Base-by-base conservation (phyloP, 148 eudicot genomes). In the Dysphania ambrosioides region DNA sequence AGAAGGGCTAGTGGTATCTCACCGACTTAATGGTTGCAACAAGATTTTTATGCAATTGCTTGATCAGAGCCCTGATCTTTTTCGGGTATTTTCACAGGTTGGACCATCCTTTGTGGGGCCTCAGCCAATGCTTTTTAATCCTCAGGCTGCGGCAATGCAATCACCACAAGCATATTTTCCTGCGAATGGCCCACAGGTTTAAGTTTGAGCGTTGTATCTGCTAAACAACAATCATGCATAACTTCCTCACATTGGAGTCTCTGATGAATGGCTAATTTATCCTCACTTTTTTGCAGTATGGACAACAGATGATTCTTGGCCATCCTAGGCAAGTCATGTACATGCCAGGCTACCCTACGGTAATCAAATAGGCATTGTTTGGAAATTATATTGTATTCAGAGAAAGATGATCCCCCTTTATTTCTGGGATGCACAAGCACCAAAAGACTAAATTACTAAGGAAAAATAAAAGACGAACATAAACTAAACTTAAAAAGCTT, bases 231-330 rank as follows among this genome's bases (percentile, higher is more conserved):
- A 47, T 9, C 13, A 13, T 64, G 35, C 15, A 19, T 19, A 71
- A 21, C 38, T 76, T 44, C 30, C 41, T 26, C 5, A 6, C 2
- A 3, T 53, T 32, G 1, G 26, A 19, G 7, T 23, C 30, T 61
- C 66, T 60, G 5, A 31, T 38, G 31, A 55, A 72, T 18, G 34
- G 51, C 72, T 80, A 47, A 76, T 55, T 67, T 24, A 2, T 69
- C 4, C 27, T 64, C 4, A 31, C 42, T 26, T 47, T n/a, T 68
- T 59, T 75, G 81, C 93, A 90, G 94, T 92, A 86, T 79, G 92
- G 97, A 76, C 99, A 92, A 86, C 99, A 85, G 82, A 91, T 93
- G 98, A 80, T 95, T 74, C 73, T 92, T 62, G 92, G 97, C 73
- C 98, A 92, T 70, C 98, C 92, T 41, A 87, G 92, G 73, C 94